Evolutionary conservation across 2,329 filamentous ascomycete genomes (phyloP), one percentile per base, ranked within the genome.

Genomic region (Cladosporium sp.): DNA sequence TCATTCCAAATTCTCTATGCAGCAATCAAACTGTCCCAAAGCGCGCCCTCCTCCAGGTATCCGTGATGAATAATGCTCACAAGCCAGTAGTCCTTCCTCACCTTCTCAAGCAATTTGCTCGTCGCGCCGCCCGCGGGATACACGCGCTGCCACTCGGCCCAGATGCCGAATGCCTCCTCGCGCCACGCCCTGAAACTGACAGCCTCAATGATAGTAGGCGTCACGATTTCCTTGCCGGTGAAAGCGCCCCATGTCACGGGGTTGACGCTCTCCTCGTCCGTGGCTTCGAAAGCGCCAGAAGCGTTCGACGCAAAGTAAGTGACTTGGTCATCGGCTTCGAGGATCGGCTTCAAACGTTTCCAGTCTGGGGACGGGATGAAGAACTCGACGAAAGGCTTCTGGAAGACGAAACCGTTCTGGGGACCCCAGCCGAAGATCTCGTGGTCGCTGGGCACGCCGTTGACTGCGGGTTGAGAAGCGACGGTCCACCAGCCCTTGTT

Each of bases 211-310:
- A 98, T 98, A 1, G 94, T 98, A 3, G 94, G 94, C 25, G 93
- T 96, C 65, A 96, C 87, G 75, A 98, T 98, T 69, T 98, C 94
- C 80, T 97, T 97, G 49, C 92, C 92, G 0, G 91, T 90, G 79
- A 98, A 98, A 0, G 93, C 92, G 60, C 94, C 94, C 94, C 94
- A 98, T 0, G 95, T 99, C 1, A 99, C 95, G 0, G 94, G 93
- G 74, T 98, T 97, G 32, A 96, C 94, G 72, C 81, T 78, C 67
- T 91, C 87, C 0, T 89, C 79, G 54, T 81, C 78, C 7, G 77
- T 92, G 16, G 91, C 90, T 66, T 88, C 83, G 74, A 95, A 96
- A 66, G 92, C 90, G n/a, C 92, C 91, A 1, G 82, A 80, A 0
- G 85, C 84, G 76, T 96, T 96, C 60, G 88, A 88, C 5, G 94